These are phyloP conservation scores for Pythium aphanidermatum DNA, from an alignment of 352 stramenopile species.

Conservation along the genomic window DNA sequence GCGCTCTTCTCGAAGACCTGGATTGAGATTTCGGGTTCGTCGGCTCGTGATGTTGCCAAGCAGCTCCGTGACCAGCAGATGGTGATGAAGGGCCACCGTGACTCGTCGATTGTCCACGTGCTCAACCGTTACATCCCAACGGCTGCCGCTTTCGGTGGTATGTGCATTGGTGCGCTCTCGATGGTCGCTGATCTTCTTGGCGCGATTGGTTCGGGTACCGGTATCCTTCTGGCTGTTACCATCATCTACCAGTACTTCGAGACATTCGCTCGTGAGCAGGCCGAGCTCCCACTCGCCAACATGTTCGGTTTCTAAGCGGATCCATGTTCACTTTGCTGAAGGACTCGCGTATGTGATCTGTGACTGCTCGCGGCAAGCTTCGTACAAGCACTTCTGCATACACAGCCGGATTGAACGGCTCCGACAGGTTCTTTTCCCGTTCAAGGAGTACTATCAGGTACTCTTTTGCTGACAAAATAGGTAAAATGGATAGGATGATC, in stretches of 20 bases:
- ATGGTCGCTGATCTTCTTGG: conserved; percentile 98
- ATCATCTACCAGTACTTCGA: conserved; percentile 99
- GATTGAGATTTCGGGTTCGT: conserved; percentile 99
- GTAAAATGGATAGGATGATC: conserved; percentile 25
- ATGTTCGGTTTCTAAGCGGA: conserved; percentile 83
- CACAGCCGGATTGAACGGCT: conserved; percentile 21
- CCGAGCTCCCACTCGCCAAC: conserved; percentile 69
- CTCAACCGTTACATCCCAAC: conserved; percentile 99
- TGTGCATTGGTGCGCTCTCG: conserved; percentile 99
- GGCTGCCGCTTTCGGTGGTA: conserved; percentile 97
- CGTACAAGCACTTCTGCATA: conserved; percentile 13
- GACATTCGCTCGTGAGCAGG: conserved; percentile 94
- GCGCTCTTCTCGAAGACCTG: conserved; percentile 99
- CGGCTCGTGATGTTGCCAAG: conserved; percentile 96
- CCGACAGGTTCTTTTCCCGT: conserved; percentile 74
- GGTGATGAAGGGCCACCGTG: conserved; percentile 99
- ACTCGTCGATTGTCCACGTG: conserved; percentile 96
- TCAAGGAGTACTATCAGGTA: conserved; percentile 82
- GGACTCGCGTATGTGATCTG: neutral
- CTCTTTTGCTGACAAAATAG: conserved; percentile 82
- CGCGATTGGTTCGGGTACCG: conserved; percentile 98
- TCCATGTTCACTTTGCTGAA: neutral
- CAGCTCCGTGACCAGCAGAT: conserved; percentile 99
- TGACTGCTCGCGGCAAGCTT: neutral
- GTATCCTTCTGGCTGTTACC: conserved; percentile 98